phyloP scores from a whole-genome alignment of 345 rosid genomes.

The Tarenaya hassleriana region DNA sequence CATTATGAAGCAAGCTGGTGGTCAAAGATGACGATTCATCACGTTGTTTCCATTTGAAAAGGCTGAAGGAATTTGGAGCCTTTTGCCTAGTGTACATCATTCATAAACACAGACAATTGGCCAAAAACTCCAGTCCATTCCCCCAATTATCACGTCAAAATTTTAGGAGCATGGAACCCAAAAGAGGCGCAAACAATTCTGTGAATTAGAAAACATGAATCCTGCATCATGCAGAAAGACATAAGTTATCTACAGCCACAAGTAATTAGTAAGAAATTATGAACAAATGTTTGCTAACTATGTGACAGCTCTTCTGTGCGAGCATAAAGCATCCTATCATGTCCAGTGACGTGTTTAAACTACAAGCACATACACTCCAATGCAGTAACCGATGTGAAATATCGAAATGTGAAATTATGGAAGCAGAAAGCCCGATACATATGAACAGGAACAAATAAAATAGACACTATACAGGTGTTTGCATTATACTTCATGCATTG shows the following conservation, averaged over 20 bases:
- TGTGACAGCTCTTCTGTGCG: not conserved
- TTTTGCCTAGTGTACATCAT: constrained; percentile 84
- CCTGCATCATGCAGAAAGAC: constrained; percentile 15
- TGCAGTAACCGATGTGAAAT: not conserved
- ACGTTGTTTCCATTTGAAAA: constrained; percentile 61
- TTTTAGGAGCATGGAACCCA: not conserved
- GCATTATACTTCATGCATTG: not conserved
- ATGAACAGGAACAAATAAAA: not conserved
- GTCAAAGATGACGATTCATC: constrained; percentile 72
- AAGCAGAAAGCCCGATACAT: constrained; percentile 12
- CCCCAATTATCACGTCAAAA: constrained; percentile 35
- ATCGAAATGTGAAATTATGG: constrained; percentile 6
- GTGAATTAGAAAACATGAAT: constrained; percentile 8
- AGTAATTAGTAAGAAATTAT: constrained; percentile 2
- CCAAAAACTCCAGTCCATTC: constrained; percentile 77
- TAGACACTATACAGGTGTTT: constrained; percentile 3
- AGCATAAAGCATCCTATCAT: constrained; percentile 9
- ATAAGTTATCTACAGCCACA: not conserved
- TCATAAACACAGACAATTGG: constrained; percentile 43
- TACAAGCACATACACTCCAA: constrained; percentile 9
- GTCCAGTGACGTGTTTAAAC: constrained; percentile 1
- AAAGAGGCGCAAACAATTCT: constrained; percentile 13
- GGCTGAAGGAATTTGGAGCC: constrained; percentile 48
- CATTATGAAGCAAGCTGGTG: constrained; percentile 71
- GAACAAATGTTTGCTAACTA: not conserved